Evolutionary conservation across 2,329 filamentous ascomycete genomes (phyloP).

Genomic region (Fonsecaea monophora): DNA sequence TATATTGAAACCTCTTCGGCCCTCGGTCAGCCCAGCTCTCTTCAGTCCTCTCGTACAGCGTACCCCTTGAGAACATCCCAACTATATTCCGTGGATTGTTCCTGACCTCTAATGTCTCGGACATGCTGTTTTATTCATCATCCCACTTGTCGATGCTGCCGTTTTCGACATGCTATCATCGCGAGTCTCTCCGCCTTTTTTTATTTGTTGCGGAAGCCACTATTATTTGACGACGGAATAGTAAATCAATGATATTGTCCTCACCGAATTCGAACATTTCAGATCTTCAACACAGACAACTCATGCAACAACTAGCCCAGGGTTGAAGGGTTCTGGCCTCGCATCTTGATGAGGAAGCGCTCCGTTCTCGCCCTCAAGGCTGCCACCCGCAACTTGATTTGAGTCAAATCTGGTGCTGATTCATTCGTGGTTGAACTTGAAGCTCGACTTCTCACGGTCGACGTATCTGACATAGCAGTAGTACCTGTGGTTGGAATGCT

Average conservation of each 20-base stretch:
- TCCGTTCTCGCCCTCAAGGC: conserved; percentile 26
- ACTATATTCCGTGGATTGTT: neutral
- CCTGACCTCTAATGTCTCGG: neutral
- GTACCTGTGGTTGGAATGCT: conserved; percentile 2
- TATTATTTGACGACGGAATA: too few relatives aligned
- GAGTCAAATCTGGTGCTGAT: conserved; percentile 15
- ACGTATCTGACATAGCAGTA: neutral
- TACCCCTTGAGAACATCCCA: neutral
- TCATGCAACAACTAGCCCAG: neutral
- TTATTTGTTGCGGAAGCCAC: too few relatives aligned
- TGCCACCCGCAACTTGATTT: conserved; percentile 20
- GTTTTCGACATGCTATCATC: neutral
- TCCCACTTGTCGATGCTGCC: neutral
- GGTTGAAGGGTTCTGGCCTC: conserved; percentile 11
- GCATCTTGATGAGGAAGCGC: conserved; percentile 23
- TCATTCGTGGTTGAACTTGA: conserved; percentile 13
- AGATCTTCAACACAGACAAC: neutral
- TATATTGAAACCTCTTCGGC: too few relatives aligned
- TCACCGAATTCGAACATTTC: neutral
- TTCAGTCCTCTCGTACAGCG: too few relatives aligned
- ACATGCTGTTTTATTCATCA: neutral
- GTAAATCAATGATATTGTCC: neutral
- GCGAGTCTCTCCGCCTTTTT: too few relatives aligned
- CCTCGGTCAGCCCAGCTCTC: too few relatives aligned
- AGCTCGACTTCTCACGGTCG: conserved; percentile 9